Percentiles rank a stretch among this genome's conserved stretches.
Conservation (phyloP, 2,329 filamentous ascomycete genomes). For the Sporothrix curviconia region DNA sequence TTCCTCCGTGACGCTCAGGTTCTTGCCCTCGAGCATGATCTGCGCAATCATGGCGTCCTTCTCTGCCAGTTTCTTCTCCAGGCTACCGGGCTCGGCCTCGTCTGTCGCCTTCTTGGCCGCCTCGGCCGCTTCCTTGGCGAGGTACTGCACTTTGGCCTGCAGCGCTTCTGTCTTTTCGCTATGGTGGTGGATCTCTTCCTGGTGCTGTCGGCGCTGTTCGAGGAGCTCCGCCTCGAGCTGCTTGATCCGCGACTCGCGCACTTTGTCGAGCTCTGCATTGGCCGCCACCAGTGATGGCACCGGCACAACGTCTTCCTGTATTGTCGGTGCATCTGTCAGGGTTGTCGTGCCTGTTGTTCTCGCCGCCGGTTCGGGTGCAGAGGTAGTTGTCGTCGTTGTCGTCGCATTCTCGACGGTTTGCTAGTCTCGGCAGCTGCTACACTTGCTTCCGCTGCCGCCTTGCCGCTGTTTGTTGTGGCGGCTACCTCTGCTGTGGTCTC, state of each 20-base stretch:
- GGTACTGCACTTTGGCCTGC: constrained; percentile 82
- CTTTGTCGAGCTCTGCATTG: constrained; percentile 21
- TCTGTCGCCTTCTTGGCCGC: constrained; percentile 62
- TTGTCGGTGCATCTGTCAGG: neutral
- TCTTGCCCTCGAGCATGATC: constrained; percentile 87
- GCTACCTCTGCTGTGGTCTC: neutral
- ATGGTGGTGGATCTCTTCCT: constrained; percentile 77
- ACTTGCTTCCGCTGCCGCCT: neutral
- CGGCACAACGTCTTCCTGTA: neutral
- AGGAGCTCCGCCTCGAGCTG: constrained; percentile 32
- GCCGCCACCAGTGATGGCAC: neutral
- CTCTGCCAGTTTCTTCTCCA: constrained; percentile 75
- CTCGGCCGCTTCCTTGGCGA: constrained; percentile 73
- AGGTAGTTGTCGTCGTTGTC: neutral
- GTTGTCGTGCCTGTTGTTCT: neutral
- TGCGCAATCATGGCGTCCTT: constrained; percentile 86
- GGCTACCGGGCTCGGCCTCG: constrained; percentile 55
- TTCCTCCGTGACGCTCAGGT: constrained; percentile 77
- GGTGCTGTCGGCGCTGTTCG: constrained; percentile 48
- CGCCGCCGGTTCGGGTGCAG: neutral
- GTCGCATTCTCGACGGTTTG: neutral
- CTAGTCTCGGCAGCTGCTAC: neutral
- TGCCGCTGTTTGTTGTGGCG: neutral
- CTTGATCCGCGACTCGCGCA: constrained; percentile 35
- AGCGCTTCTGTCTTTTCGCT: constrained; percentile 87